A percentile compares a stretch with the other conserved stretches of the same genome.
Evolutionary conservation across 2,329 filamentous ascomycete species (phyloP).

Genomic region (Hymenoscyphus fraxineus): DNA sequence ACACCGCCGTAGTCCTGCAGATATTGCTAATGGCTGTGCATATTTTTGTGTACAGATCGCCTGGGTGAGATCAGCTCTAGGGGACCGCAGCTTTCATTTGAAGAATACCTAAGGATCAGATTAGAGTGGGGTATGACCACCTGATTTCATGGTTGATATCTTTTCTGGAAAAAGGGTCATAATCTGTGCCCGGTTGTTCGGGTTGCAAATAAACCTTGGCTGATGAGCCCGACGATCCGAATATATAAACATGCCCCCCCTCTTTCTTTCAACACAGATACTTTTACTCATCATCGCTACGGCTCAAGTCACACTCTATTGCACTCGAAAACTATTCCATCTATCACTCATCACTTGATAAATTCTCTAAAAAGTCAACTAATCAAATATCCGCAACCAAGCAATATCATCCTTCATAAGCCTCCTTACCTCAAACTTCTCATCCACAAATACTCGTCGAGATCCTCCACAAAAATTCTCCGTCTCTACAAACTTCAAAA

Average conservation of each 20-base stretch:
- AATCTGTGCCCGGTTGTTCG: slow-evolving; percentile 4
- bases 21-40: slow-evolving; percentile 12
- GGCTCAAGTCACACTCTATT: background rate
- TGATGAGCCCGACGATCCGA: background rate
- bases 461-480: background rate
- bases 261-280: background rate
- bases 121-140: slow-evolving; percentile 6
- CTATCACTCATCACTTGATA: background rate
- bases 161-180: background rate
- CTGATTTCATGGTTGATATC: background rate
- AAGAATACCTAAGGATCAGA: slow-evolving; percentile 5
- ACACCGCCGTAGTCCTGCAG: slow-evolving; percentile 15
- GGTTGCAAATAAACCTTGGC: background rate
- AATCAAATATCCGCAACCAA: slow-evolving; percentile 3
- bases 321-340: background rate
- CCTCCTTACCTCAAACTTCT: background rate
- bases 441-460: background rate
- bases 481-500: background rate
- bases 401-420: slow-evolving; percentile 1
- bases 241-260: slow-evolving; percentile 2
- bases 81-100: slow-evolving; percentile 3
- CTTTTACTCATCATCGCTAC: background rate
- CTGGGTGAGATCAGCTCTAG: slow-evolving; percentile 9
- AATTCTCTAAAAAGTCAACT: slow-evolving; percentile 1
- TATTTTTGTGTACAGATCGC: slow-evolving; percentile 5